A percentile compares a stretch with the other conserved stretches of the same genome.
These are phyloP conservation scores for Eimeria necatrix DNA, from an alignment of 169 alveolate genomes.

Conservation along the genomic window DNA sequence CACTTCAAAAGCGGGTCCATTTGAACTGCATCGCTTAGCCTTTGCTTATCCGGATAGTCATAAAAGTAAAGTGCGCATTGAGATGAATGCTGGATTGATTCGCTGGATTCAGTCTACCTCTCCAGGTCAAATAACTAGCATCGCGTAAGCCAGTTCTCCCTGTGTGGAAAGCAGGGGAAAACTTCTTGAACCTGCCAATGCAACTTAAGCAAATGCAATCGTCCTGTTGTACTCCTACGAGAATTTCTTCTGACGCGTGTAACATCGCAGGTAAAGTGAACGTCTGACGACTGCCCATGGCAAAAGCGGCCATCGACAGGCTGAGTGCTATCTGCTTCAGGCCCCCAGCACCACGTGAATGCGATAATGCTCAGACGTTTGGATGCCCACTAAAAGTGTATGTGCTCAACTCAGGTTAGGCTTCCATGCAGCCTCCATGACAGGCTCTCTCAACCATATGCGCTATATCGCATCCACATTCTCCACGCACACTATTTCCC, in stretches of 20 bases:
- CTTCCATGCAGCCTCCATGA: neutral
- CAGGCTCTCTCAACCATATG: neutral
- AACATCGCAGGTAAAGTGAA: no score
- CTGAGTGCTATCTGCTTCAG: constrained; percentile 25
- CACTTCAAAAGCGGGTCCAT: constrained; percentile 62
- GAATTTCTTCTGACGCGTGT: no score
- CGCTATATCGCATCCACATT: neutral
- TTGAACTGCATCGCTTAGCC: constrained; percentile 71
- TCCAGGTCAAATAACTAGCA: constrained; percentile 72
- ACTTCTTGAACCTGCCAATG: no score
- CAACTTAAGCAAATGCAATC: no score
- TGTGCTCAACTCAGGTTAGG: constrained; percentile 70
- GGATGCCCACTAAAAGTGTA: constrained; percentile 74
- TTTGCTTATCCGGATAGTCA: constrained; percentile 56
- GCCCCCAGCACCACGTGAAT: constrained; percentile 75
- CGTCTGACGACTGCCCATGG: no score
- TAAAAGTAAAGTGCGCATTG: constrained; percentile 65
- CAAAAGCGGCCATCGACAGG: neutral
- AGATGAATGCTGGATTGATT: constrained; percentile 71
- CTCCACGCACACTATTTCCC: neutral
- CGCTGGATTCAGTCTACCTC: constrained; percentile 76
- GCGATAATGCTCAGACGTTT: constrained; percentile 70
- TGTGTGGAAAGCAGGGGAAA: no score
- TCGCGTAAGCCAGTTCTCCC: constrained; percentile 56
- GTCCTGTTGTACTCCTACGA: no score